Conservation (phyloP, 495 filamentous ascomycete species). For the Penicillium bialowiezense region DNA sequence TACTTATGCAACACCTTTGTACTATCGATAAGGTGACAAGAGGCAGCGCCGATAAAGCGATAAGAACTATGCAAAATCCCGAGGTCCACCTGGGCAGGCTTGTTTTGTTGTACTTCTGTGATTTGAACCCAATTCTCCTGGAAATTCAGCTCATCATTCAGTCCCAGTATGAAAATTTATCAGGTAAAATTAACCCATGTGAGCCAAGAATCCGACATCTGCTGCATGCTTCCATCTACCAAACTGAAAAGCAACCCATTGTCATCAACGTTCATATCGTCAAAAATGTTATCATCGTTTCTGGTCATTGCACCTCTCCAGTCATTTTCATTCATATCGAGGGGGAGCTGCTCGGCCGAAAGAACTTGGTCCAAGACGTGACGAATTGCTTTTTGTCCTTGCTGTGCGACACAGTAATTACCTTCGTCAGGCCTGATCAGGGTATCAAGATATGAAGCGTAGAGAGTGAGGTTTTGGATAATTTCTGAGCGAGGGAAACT, state of each 20-base stretch:
- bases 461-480: conserved; percentile 59
- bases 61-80: too few relatives aligned
- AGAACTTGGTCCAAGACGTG: conserved; percentile 27
- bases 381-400: conserved; percentile 21
- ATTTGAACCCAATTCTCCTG: too few relatives aligned
- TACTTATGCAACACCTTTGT: too few relatives aligned
- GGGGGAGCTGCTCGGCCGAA: not conserved
- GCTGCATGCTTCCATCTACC: conserved; percentile 10
- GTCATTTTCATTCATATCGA: not conserved
- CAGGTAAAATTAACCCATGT: conserved; percentile 15
- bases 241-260: conserved; percentile 10
- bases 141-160: conserved; percentile 32
- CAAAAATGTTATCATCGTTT: conserved; percentile 1
- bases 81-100: too few relatives aligned
- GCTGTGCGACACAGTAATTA: conserved; percentile 18
- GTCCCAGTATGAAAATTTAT: too few relatives aligned
- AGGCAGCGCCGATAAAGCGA: too few relatives aligned
- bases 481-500: conserved; percentile 51
- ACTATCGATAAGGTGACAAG: too few relatives aligned
- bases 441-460: conserved; percentile 30
- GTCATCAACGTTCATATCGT: conserved; percentile 13
- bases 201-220: conserved; percentile 9
- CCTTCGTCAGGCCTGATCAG: conserved; percentile 18
- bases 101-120: too few relatives aligned
- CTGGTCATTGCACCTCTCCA: not conserved